A percentile compares a stretch with the other conserved stretches of the same genome.
phyloP scores from a whole-genome alignment of 2,329 filamentous ascomycete species.

The Colletotrichum spaethianum region DNA sequence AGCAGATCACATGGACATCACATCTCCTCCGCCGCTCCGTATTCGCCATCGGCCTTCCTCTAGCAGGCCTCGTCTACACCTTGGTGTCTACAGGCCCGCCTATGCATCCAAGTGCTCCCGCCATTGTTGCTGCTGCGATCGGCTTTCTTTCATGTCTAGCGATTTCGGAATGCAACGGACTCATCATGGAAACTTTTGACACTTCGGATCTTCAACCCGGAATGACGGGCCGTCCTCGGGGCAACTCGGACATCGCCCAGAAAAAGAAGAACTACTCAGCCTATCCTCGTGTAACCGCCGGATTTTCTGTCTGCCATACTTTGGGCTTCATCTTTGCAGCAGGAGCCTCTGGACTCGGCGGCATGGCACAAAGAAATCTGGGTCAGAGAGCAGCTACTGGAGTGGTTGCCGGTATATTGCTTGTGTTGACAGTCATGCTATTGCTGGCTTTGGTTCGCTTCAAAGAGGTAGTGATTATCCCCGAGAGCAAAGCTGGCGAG shows the following conservation, averaged over 20 bases:
- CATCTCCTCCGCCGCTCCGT: conserved; percentile 78
- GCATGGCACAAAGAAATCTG: conserved; percentile 74
- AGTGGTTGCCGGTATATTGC: conserved; percentile 76
- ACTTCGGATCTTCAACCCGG: conserved; percentile 84
- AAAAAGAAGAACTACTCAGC: conserved; percentile 80
- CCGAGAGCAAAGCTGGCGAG: conserved; percentile 68
- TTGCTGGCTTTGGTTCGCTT: conserved; percentile 75
- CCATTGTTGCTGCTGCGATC: conserved; percentile 75
- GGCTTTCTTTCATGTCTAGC: conserved; percentile 81
- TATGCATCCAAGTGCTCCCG: conserved; percentile 73
- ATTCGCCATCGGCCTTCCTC: conserved; percentile 77
- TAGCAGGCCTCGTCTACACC: conserved; percentile 78
- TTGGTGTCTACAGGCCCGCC: conserved; percentile 75
- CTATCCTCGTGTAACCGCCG: conserved; percentile 81
- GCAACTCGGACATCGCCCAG: conserved; percentile 53
- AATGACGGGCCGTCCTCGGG: conserved; percentile 71
- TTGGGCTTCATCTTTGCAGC: conserved; percentile 80
- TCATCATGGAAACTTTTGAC: conserved; percentile 87
- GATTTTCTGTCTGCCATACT: conserved; percentile 78
- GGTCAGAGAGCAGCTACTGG: conserved; percentile 79
- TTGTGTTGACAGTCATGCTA: conserved; percentile 75
- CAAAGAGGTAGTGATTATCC: conserved; percentile 78
- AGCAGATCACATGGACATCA: conserved; percentile 77
- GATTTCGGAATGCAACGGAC: conserved; percentile 81
- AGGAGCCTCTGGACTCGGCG: conserved; percentile 76